Percentiles rank a stretch among this genome's conserved stretches.
Conservation (phyloP, 768 basidiomycete genomes). For the Suillus subalutaceus region DNA sequence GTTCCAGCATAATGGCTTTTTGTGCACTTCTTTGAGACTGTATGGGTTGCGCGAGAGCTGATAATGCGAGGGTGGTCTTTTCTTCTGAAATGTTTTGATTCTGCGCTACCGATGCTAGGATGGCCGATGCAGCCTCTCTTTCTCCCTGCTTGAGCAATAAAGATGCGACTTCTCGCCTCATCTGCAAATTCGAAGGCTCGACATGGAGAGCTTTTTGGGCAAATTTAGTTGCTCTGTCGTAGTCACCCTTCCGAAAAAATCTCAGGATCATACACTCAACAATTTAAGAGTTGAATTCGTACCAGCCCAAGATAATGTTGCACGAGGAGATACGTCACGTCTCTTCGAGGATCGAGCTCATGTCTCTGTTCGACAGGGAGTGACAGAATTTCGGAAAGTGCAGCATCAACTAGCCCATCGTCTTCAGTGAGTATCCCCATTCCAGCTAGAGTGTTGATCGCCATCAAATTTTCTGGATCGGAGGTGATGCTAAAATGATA, state of each 20-base stretch:
- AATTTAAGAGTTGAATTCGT: slow-evolving; percentile 18
- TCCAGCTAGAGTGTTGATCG: slow-evolving; percentile 84
- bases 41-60: slow-evolving; percentile 45
- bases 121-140: slow-evolving; percentile 45
- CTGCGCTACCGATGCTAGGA: slow-evolving; percentile 40
- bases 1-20: slow-evolving; percentile 60
- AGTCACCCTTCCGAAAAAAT: slow-evolving; percentile 44
- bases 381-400: slow-evolving; percentile 76
- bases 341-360: slow-evolving; percentile 66
- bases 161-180: slow-evolving; percentile 56
- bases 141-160: slow-evolving; percentile 55
- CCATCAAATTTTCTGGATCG: slow-evolving; percentile 78
- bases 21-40: slow-evolving; percentile 53
- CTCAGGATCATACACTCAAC: slow-evolving; percentile 4
- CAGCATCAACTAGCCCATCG: slow-evolving; percentile 80
- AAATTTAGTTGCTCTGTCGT: slow-evolving; percentile 49
- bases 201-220: slow-evolving; percentile 59
- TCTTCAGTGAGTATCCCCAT: slow-evolving; percentile 87
- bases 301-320: slow-evolving; percentile 79
- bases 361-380: slow-evolving; percentile 68
- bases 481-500: slow-evolving; percentile 59
- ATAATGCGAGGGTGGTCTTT: slow-evolving; percentile 49
- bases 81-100: slow-evolving; percentile 39
- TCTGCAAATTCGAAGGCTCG: slow-evolving; percentile 54
- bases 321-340: slow-evolving; percentile 72